Evolutionary conservation across 1,139 yeast genomes (phyloP), one percentile per base, ranked within the genome.

Genomic region (Geotrichum carabidarum): DNA sequence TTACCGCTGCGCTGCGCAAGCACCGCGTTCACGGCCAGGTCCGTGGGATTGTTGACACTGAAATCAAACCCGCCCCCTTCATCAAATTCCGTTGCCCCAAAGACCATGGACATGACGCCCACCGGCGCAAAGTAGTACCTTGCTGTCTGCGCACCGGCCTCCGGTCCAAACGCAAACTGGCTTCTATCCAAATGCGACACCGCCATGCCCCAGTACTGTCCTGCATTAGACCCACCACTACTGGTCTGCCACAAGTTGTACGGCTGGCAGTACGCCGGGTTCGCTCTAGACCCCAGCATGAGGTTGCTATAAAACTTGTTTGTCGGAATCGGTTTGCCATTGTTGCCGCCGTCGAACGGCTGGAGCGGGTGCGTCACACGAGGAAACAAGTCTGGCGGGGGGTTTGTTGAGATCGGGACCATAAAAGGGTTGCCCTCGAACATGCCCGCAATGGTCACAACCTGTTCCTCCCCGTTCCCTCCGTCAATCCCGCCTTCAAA

Each of bases 241-340:
- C 27, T 43, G 6, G 40, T 17, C 38, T 42, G 48, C 54, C 47
- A 46, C 4, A 51, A 11, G 6, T 43, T 35, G 48, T 38, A 51
- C 12, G 54, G 54, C 42, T 42, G 46, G n/a, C 50, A 46, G 32
- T 32, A 37, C 12, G 50, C 54, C n/a, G 54, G 54, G 27, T 4
- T 71, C 11, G 79, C 78, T 64, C 86, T 30, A 8, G 44, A 22
- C 1, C 77, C 93, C 30, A 90, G 77, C 58, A 88, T 71, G 66
- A 89, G 71, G 69, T 90, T 90, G 8, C 86, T 84, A 67, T 86
- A 89, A 68, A 88, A 90, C 67, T 89, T 88, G 72, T 90, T 90
- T 15, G 97, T 89, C 59, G 82, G 81, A 47, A 82, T 76, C 8
- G 95, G 88, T n/a, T 40, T 48, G 41, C 50, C 43, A 8, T 35